Base-by-base conservation (phyloP, 2,329 filamentous ascomycete genomes). In the Fusarium anguioides region DNA sequence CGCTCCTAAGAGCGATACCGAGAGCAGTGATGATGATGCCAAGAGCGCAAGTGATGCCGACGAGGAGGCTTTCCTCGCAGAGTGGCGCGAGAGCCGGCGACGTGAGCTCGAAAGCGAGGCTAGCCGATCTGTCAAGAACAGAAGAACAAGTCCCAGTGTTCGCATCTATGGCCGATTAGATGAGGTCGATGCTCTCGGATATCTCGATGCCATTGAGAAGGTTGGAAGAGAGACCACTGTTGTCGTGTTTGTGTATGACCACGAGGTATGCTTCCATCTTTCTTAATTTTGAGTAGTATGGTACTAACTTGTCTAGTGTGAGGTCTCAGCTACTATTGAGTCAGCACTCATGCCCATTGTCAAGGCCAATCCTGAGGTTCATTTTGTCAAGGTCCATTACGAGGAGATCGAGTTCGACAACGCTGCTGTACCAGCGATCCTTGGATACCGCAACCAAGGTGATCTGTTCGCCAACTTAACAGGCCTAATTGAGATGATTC, bases 161-260 rank as follows among this genome's bases (percentile, higher is more conserved):
- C 84, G 92, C 68, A 84, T 90, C 58, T 98, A 91, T 76, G 96
- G 96, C 21, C 87, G 86, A 14, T 82, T 98, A 65, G 91, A 94
- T 64, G 86, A 88, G 60, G 96, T 98, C 2, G 94, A 98, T 81
- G 95, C 93, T 9, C 83, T 91, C 67, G 96, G 94, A 18, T 99
- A 97, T 74, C 86, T 99, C n/a, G 94, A 98, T 78, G 94, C 95
- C 54, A 93, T 98, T 71, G 96, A 99, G 81, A 96, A 93, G 80
- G 93, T 95, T 6, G 84, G 89, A 36, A 81, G 89, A 45, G 92
- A 95, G 44, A 95, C 93, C 0, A 86, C 91, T 5, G 94, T 98
- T 3, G 91, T 97, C 4, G 96, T 99, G 26, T 96, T 95, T 80
- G 94, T 99, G 68, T 96, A 94, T 78, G 94, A 97, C 75, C 87